Base-by-base conservation (phyloP, 78 protist species). In the Dictyostelium discoideum region DNA sequence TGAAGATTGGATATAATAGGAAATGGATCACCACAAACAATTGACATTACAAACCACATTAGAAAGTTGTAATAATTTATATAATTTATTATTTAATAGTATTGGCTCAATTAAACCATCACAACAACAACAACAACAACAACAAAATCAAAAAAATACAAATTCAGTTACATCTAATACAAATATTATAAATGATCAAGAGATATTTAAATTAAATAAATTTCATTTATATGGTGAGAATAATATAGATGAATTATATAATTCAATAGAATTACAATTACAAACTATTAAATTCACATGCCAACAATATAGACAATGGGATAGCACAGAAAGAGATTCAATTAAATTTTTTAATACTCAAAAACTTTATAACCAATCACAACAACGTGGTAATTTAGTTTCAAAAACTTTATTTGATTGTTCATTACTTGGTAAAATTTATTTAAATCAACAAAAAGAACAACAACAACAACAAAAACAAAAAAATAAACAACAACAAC, bases 241-340 rank as follows among this genome's bases (percentile, higher is more conserved):
- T 37, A 90, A 90, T 82, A 67, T 82, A 32, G 95, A 90, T 72
- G 84, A 90, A 79, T 44, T 46, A 50, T 80, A 26, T 73, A 80
- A 32, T 7, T 42, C 74, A 20, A 46, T 90, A 4, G 67, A 90
- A 44, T 29, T 18, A 54, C 24, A 69, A 39, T 24, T 90, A 20
- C 74, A 82, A 54, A 72, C 88, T 2, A 90, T 90, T 39, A 90
- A 90, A 50, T 90, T 82, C 2, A 90, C 95, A 37, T 80, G 79
- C 57, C 39, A 65, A n/a, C 95, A 90, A 82, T 90, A 90, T 48
- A n/a, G 89, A 24, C 84, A 72, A 50, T 90, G 87, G 95, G 89
- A 90, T 22, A 44, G 87, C 29, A 26, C 40, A 37, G 87, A 80
- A 24, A 80, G 74, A 9, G 89, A 82, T 26, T 22, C 57, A 26